Evolutionary conservation across 1,284 basidiomycete species (phyloP).

Genomic region (Cerrena zonata): DNA sequence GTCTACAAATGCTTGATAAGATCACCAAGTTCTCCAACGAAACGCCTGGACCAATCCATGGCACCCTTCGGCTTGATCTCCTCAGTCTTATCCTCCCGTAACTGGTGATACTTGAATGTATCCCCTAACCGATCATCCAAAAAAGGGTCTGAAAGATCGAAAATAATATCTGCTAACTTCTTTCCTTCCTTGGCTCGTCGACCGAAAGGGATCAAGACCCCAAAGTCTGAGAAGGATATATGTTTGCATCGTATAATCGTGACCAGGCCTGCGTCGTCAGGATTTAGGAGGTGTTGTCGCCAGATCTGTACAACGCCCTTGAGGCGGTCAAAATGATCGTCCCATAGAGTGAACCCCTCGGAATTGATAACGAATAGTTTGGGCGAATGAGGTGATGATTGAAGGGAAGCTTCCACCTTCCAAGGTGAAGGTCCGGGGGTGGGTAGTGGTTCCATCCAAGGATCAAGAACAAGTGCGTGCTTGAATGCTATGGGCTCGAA

Average conservation of each 20-base stretch:
- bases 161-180: slow-evolving; percentile 36
- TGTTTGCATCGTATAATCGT: slow-evolving; percentile 42
- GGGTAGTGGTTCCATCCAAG: slow-evolving; percentile 73
- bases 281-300: slow-evolving; percentile 29
- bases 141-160: slow-evolving; percentile 43
- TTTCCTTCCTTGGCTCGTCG: slow-evolving; percentile 17
- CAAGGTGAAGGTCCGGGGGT: slow-evolving; percentile 41
- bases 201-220: slow-evolving; percentile 32
- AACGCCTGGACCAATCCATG: slow-evolving; percentile 30
- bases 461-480: slow-evolving; percentile 61
- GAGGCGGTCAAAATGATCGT: slow-evolving; percentile 58
- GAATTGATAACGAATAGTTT: slow-evolving; percentile 64
- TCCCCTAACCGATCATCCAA: slow-evolving; percentile 38
- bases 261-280: slow-evolving; percentile 2
- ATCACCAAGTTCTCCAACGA: slow-evolving; percentile 47
- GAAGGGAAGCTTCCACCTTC: slow-evolving; percentile 20
- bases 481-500: slow-evolving; percentile 45
- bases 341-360: slow-evolving; percentile 70
- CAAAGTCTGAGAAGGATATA: slow-evolving; percentile 56
- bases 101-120: slow-evolving; percentile 25
- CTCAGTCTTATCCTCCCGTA: slow-evolving; percentile 39
- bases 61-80: slow-evolving; percentile 19
- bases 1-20: slow-evolving; percentile 36
- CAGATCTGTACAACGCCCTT: slow-evolving; percentile 46
- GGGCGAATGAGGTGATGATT: slow-evolving; percentile 22